Percentiles rank a stretch among this genome's conserved stretches.
Conservation (phyloP, 139 green algal genomes). For the Picochlorum sp. region DNA sequence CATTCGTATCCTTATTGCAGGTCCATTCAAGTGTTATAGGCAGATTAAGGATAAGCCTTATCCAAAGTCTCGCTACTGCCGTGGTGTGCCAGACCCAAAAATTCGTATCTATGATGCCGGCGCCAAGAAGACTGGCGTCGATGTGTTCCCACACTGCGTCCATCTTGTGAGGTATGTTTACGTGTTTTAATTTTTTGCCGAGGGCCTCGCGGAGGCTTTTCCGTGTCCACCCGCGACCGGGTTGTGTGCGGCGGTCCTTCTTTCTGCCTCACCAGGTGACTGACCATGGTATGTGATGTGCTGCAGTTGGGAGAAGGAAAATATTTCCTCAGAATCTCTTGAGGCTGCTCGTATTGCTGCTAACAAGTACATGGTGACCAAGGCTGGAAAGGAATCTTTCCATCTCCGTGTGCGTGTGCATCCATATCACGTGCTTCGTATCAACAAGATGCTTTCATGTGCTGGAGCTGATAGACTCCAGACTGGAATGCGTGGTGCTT, state of each 20-base stretch:
- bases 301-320: conserved; percentile 85
- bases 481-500: conserved; percentile 96
- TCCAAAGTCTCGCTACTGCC: conserved; percentile 97
- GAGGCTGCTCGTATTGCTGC: conserved; percentile 95
- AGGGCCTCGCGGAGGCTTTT: not conserved
- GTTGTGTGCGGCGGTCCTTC: not conserved
- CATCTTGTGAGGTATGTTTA: conserved; percentile 83
- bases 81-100: conserved; percentile 97
- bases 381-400: conserved; percentile 95
- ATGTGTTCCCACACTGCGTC: conserved; percentile 91
- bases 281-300: not conserved
- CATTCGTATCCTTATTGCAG: conserved; percentile 22
- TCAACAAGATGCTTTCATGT: conserved; percentile 99
- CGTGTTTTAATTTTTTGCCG: not conserved
- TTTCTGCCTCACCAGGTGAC: not conserved
- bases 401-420: conserved; percentile 97
- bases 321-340: conserved; percentile 79
- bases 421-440: conserved; percentile 98
- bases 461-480: conserved; percentile 97
- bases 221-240: not conserved
- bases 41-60: conserved; percentile 99
- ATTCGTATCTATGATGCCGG: conserved; percentile 98
- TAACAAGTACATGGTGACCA: conserved; percentile 99
- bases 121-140: conserved; percentile 86
- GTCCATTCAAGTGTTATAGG: conserved; percentile 86